Conservation (phyloP, 257 asterid species). For the Capsicum baccatum region DNA sequence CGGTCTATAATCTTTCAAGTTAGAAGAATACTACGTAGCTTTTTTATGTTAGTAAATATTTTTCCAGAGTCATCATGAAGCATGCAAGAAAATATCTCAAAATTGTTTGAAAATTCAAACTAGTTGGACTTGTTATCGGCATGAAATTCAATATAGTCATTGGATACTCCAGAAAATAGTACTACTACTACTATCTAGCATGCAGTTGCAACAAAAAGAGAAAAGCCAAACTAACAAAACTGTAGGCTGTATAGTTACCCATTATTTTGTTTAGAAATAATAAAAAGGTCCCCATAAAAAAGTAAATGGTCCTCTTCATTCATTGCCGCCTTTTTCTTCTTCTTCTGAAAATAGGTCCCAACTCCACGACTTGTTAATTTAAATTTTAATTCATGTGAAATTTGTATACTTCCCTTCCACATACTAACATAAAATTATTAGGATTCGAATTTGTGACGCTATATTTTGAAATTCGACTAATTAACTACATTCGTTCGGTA, state of each 20-base stretch:
- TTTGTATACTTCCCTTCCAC: background rate
- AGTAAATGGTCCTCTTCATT: conserved; percentile 40
- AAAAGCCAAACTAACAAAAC: conserved; percentile 33
- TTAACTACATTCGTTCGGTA: background rate
- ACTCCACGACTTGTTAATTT: background rate
- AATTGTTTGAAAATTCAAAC: background rate
- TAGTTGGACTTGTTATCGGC: background rate
- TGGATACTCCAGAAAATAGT: background rate
- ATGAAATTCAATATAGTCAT: background rate
- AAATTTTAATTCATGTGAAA: background rate
- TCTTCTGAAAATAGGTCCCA: conserved; percentile 33
- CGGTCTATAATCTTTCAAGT: background rate
- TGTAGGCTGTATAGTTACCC: conserved; percentile 13
- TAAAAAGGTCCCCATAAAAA: background rate
- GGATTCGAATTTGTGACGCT: background rate
- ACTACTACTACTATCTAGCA: background rate
- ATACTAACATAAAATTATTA: background rate
- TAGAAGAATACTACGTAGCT: background rate
- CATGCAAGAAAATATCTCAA: background rate
- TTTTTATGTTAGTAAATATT: background rate
- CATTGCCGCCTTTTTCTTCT: background rate
- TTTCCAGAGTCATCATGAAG: background rate
- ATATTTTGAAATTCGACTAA: background rate
- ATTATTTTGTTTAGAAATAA: background rate
- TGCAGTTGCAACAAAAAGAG: conserved; percentile 10